Evolutionary conservation across 768 basidiomycete species (phyloP), one percentile per base, ranked within the genome.

Genomic region (Termitomyces sp.): DNA sequence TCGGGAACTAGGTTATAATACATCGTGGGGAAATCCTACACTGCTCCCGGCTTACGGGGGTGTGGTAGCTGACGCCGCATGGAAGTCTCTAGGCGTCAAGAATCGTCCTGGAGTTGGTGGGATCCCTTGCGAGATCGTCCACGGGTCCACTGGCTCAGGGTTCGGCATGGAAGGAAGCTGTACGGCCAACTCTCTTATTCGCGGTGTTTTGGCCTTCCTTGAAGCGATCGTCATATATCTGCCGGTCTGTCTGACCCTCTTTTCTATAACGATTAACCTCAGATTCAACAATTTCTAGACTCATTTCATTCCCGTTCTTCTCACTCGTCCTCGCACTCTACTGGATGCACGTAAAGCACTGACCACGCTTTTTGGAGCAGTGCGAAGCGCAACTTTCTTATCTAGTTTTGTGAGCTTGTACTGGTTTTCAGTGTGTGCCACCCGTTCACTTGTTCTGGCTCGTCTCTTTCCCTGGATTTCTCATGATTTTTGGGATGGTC

Each of bases 401-500:
- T 83, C 88, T 13, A 73, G 82, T 1, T 92, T 92, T 63, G 77
- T 92, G 44, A 77, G 85, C 0, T 78, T 85, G 3, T 88, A 82
- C 66, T 92, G 87, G 85, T 81, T 81, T 52, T 65, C 81, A 5
- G 83, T 91, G 15, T 92, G 90, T 69, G 67, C 84, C 34, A 83
- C 84, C 10, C 83, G 90, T 48, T 85, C 90, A 3, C 72, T 87
- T 5, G 72, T 82, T 5, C 67, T 88, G 15, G 87, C 89, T 2
- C 82, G 81, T 26, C 64, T 85, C 8, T 77, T 92, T 39, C 88
- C 87, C 0, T 73, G 67, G 37, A 75, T 92, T 49, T 86, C 90
- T 16, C 88, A 92, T 62, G 81, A 92, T 57, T 81, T 87, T 58
- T 90, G 87, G 83, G 90, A 92, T 65, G 88, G 90, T 0, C 86